Conservation (phyloP, 495 filamentous ascomycete genomes). For the Pyronema domesticum region DNA sequence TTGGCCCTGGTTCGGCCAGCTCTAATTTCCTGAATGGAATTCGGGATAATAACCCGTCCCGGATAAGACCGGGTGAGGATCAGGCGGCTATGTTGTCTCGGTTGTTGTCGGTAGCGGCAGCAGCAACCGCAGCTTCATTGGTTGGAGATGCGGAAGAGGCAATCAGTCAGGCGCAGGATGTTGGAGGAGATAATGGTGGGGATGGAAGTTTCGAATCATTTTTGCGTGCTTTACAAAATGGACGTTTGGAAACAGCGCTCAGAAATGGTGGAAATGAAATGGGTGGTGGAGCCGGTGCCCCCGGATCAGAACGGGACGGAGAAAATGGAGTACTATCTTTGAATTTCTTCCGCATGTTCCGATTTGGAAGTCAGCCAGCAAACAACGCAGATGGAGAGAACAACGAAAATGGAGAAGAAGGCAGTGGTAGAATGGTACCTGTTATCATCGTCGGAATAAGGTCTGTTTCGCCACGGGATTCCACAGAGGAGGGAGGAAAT, state of each 20-base stretch:
- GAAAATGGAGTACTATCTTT: conserved; percentile 32
- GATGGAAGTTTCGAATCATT: conserved; percentile 41
- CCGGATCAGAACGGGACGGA: conserved; percentile 7
- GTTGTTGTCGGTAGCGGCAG: conserved; percentile 41
- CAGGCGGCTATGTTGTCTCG: conserved; percentile 39
- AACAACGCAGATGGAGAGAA: conserved; percentile 29
- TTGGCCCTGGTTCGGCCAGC: conserved; percentile 10
- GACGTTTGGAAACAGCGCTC: conserved; percentile 30
- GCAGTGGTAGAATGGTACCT: conserved; percentile 26
- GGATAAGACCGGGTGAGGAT: conserved; percentile 36
- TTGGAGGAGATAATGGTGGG: conserved; percentile 37
- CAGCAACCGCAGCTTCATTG: conserved; percentile 42
- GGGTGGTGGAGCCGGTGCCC: conserved; percentile 19
- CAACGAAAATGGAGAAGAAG: conserved; percentile 34
- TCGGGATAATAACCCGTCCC: conserved; percentile 32
- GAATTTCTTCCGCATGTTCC: conserved; percentile 44
- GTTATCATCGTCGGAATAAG: conserved; percentile 47
- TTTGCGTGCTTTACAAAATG: conserved; percentile 39
- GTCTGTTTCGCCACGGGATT: conserved; percentile 41
- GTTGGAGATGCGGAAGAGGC: conserved; percentile 38
- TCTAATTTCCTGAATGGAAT: conserved; percentile 25
- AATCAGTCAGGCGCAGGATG: conserved; percentile 39
- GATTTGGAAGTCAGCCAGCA: conserved; percentile 35
- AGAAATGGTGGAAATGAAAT: conserved; percentile 27
- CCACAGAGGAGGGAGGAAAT: conserved; percentile 29